A percentile compares a stretch with the other conserved stretches of the same genome.
These are phyloP conservation scores for Wickerhamiella galacta DNA, from an alignment of 805 yeast genomes.

Conservation along the genomic window DNA sequence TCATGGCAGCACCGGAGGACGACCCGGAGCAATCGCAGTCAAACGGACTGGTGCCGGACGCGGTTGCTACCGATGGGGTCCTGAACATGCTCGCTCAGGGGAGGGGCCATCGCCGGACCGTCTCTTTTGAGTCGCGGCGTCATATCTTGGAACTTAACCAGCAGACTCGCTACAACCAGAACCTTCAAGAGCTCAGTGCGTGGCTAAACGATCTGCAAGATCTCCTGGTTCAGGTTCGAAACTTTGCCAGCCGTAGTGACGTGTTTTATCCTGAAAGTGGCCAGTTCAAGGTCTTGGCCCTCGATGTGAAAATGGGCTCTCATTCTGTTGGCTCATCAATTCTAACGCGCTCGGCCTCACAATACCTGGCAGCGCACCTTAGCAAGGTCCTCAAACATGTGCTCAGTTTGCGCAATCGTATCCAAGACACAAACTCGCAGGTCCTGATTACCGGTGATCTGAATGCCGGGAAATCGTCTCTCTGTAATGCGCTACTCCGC, in stretches of 20 bases:
- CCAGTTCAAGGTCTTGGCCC: constrained; percentile 41
- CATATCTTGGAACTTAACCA: constrained; percentile 40
- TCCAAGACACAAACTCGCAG: constrained; percentile 82
- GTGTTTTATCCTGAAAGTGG: constrained; percentile 6
- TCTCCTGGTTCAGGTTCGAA: constrained; percentile 18
- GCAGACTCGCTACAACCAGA: constrained; percentile 64
- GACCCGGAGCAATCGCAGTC: too few relatives aligned
- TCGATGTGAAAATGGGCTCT: constrained; percentile 43
- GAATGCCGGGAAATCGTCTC: constrained; percentile 90
- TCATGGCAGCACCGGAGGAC: too few relatives aligned
- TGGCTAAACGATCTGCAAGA: constrained; percentile 16
- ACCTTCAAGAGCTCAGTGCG: constrained; percentile 45
- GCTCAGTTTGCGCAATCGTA: constrained; percentile 54
- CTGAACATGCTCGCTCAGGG: constrained; percentile 8
- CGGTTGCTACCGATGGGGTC: constrained; percentile 15
- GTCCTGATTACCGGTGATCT: constrained; percentile 94
- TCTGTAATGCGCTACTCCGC: constrained; percentile 77
- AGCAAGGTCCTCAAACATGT: constrained; percentile 51
- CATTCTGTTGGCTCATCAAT: constrained; percentile 31
- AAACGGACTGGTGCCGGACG: constrained; percentile 14
- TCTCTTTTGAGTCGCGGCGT: constrained; percentile 19
- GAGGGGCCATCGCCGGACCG: constrained; percentile 11
- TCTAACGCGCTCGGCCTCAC: constrained; percentile 53
- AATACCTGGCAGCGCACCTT: constrained; percentile 53
- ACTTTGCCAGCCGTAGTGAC: constrained; percentile 4